phyloP scores from a whole-genome alignment of 805 yeast species.

The Candida taoyuanica region DNA sequence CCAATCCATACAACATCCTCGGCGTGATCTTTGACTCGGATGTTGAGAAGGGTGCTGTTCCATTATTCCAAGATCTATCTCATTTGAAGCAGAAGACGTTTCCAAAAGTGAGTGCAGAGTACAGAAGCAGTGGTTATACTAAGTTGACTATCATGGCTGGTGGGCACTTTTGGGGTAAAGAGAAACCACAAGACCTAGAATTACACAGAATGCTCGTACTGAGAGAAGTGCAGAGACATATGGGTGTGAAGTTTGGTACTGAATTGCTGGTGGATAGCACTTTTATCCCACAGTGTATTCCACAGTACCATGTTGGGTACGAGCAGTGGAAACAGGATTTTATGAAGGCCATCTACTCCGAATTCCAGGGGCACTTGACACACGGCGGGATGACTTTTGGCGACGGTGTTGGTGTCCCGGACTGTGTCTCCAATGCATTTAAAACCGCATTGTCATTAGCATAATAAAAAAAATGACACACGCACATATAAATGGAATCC shows the following conservation, averaged over 20 bases:
- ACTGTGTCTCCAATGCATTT: constrained; percentile 64
- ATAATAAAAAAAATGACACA: background rate
- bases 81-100: constrained; percentile 13
- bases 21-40: constrained; percentile 93
- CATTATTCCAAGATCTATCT: constrained; percentile 21
- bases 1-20: constrained; percentile 52
- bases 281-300: constrained; percentile 60
- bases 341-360: constrained; percentile 29
- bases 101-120: constrained; percentile 8
- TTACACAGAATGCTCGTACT: constrained; percentile 22
- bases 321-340: constrained; percentile 36
- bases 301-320: constrained; percentile 76
- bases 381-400: constrained; percentile 81
- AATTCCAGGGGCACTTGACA: constrained; percentile 40
- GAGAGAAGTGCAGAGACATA: constrained; percentile 32
- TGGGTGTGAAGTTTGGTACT: constrained; percentile 21
- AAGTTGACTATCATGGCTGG: constrained; percentile 90
- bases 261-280: constrained; percentile 23
- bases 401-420: constrained; percentile 85
- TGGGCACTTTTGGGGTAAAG: constrained; percentile 48
- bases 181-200: constrained; percentile 25
- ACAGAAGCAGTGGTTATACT: constrained; percentile 38
- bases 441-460: constrained; percentile 40
- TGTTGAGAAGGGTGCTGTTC: constrained; percentile 52
- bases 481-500: background rate